phyloP scores from a whole-genome alignment of 768 basidiomycete species.

The Baorangia bicolor region DNA sequence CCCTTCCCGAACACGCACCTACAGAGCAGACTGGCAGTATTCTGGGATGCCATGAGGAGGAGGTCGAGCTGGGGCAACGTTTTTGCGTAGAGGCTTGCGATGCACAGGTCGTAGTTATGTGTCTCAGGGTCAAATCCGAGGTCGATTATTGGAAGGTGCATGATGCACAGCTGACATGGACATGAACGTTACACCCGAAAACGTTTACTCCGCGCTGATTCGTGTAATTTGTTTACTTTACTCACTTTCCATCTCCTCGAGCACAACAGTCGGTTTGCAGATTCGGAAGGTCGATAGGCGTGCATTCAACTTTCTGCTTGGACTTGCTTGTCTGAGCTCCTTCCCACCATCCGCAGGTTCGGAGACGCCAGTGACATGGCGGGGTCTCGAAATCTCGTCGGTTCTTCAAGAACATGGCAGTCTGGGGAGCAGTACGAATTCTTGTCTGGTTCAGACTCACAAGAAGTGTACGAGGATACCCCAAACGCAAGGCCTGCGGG shows the following conservation, averaged over 20 bases:
- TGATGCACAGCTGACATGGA: background rate
- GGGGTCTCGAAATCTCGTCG: slow-evolving; percentile 8
- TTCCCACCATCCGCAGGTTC: slow-evolving; percentile 14
- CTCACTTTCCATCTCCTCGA: background rate
- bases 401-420: slow-evolving; percentile 15
- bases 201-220: background rate
- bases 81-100: slow-evolving; percentile 31
- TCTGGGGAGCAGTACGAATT: slow-evolving; percentile 44
- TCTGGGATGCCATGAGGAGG: slow-evolving; percentile 69
- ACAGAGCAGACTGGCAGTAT: slow-evolving; percentile 57
- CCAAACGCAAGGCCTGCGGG: slow-evolving; percentile 4
- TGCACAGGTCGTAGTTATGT: background rate
- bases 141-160: background rate
- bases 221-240: slow-evolving; percentile 1
- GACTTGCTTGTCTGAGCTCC: background rate
- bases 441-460: slow-evolving; percentile 45
- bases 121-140: background rate
- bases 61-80: slow-evolving; percentile 73
- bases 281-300: background rate
- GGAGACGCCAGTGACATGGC: slow-evolving; percentile 18
- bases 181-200: background rate
- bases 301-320: background rate
- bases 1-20: background rate
- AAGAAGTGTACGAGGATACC: slow-evolving; percentile 31
- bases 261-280: background rate